Evolutionary conservation across 1,284 basidiomycete species (phyloP).

Genomic region (Heterobasidion parviporum): DNA sequence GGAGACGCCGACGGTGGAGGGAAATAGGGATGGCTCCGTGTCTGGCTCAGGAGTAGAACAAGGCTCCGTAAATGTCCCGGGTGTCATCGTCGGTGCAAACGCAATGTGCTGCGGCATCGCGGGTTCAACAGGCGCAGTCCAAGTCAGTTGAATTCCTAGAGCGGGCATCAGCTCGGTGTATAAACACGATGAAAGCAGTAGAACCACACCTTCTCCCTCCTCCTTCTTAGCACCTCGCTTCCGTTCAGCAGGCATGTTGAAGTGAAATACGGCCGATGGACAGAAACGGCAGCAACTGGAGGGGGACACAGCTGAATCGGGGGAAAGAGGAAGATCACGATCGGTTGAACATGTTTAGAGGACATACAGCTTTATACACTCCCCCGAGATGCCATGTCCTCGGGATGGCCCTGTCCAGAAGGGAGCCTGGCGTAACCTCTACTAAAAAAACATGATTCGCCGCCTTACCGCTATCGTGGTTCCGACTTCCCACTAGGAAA

Average conservation of each 20-base stretch:
- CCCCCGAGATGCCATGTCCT: background rate
- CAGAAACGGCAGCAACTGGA: slow-evolving; percentile 1
- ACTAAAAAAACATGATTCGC: background rate
- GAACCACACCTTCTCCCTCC: slow-evolving; percentile 31
- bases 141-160: slow-evolving; percentile 32
- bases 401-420: background rate
- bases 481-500: background rate
- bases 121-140: slow-evolving; percentile 42
- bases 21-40: slow-evolving; percentile 33
- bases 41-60: slow-evolving; percentile 20
- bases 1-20: slow-evolving; percentile 26
- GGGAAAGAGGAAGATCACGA: background rate
- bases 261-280: background rate
- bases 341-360: background rate
- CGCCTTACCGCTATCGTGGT: background rate
- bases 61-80: slow-evolving; percentile 50
- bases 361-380: background rate
- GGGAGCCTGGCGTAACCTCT: background rate
- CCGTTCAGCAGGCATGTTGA: slow-evolving; percentile 48
- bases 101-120: slow-evolving; percentile 31
- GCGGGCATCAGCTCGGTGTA: background rate
- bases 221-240: slow-evolving; percentile 36
- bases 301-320: slow-evolving; percentile 4
- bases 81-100: slow-evolving; percentile 52
- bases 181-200: too few relatives aligned